Evolutionary conservation across 345 rosid species (phyloP).

Genomic region (Crucihimalaya himalaica): DNA sequence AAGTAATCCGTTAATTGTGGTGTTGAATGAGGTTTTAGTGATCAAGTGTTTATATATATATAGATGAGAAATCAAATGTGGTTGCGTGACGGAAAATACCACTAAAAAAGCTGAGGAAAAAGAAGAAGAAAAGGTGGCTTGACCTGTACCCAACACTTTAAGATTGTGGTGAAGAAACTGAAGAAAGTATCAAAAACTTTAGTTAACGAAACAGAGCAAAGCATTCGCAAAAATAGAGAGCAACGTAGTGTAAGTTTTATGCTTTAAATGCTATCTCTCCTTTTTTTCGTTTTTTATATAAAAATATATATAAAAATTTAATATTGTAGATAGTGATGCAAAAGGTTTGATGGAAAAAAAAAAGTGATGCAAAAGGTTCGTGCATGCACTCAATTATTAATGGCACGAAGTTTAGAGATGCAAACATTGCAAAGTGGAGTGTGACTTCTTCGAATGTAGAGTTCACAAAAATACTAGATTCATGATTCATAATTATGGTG

Average conservation of each 20-base stretch:
- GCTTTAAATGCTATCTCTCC: background rate
- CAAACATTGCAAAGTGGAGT: constrained; percentile 24
- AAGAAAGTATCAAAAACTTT: background rate
- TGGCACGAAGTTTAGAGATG: constrained; percentile 13
- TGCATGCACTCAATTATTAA: constrained; percentile 22
- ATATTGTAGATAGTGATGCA: constrained; percentile 14
- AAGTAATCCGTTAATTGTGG: background rate
- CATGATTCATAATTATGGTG: background rate
- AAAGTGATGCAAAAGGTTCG: constrained; percentile 29
- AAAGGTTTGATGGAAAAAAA: no score
- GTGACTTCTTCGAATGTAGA: constrained; percentile 22
- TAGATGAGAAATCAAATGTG: background rate
- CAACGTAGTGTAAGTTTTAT: background rate
- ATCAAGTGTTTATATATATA: constrained; percentile 12
- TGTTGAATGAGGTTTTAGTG: constrained; percentile 8
- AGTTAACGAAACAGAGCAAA: background rate
- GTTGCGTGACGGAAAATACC: constrained; percentile 33
- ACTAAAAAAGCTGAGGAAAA: constrained; percentile 29
- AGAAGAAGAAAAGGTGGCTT: constrained; percentile 20
- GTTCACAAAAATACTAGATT: background rate
- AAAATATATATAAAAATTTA: constrained; percentile 8
- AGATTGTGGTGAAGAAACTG: background rate
- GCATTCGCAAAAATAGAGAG: background rate
- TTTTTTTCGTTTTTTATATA: background rate
- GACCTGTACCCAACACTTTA: constrained; percentile 29